A percentile compares a stretch with the other conserved stretches of the same genome.
Evolutionary conservation across 2,329 filamentous ascomycete species (phyloP).

Genomic region (Fusarium phyllophilum): DNA sequence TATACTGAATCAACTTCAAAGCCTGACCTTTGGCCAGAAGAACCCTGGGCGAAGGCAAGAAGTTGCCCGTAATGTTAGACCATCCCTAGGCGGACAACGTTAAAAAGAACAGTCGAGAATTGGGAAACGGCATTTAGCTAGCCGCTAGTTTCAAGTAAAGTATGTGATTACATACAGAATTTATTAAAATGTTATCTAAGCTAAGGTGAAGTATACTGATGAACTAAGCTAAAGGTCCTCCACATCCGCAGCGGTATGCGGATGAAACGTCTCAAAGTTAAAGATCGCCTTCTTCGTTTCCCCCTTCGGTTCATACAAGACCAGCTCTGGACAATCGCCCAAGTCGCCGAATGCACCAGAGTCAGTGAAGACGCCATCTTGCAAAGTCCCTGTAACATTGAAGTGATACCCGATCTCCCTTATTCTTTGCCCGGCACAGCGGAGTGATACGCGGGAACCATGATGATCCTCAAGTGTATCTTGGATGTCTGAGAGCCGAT

Average conservation of each 20-base stretch:
- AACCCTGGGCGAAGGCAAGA: too few species aligned
- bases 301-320: conserved; percentile 22
- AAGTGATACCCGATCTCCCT: conserved; percentile 19
- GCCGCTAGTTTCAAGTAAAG: not conserved
- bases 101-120: not conserved
- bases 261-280: conserved; percentile 27
- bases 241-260: conserved; percentile 18
- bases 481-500: conserved; percentile 16
- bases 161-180: not conserved
- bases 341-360: not conserved
- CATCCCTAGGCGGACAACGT: fast-evolving
- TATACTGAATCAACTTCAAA: too few species aligned
- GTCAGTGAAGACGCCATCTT: conserved; percentile 5
- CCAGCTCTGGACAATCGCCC: conserved; percentile 2
- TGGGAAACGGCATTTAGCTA: too few species aligned
- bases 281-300: conserved; percentile 20
- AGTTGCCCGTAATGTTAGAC: too few species aligned
- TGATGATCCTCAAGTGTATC: conserved; percentile 2
- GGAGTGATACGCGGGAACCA: conserved; percentile 14
- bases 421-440: conserved; percentile 4
- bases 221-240: conserved; percentile 7
- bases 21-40: fast-evolving
- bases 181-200: conserved; percentile 5
- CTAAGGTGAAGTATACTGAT: not conserved
- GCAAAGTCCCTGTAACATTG: conserved; percentile 15